These are phyloP conservation scores for Epichloe brachyelytri DNA, from an alignment of 2,329 filamentous ascomycete species.

Conservation along the genomic window DNA sequence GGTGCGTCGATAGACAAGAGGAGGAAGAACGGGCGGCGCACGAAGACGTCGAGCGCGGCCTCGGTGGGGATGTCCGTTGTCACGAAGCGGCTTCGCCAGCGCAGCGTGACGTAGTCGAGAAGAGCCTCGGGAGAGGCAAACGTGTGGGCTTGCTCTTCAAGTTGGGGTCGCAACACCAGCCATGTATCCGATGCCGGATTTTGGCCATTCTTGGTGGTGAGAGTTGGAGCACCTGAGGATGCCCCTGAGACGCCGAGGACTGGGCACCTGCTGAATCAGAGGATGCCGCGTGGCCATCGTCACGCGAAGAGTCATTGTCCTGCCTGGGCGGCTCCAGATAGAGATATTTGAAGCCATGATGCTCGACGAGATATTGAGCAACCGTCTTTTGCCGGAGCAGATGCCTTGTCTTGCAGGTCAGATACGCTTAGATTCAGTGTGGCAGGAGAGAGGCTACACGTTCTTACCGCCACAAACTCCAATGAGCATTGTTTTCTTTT, in stretches of 20 bases:
- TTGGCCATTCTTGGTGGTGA: constrained; percentile 14
- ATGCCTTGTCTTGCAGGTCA: constrained; percentile 51
- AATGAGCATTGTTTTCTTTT: constrained; percentile 54
- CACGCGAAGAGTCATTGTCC: not conserved
- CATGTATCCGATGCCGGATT: constrained; percentile 15
- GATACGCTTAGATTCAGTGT: not conserved
- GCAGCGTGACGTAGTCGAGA: constrained; percentile 71
- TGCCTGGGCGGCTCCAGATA: constrained; percentile 30
- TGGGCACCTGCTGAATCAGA: constrained; percentile 6
- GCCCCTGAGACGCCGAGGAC: constrained; percentile 7
- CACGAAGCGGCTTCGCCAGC: constrained; percentile 77
- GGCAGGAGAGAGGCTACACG: not conserved
- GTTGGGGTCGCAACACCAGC: constrained; percentile 12
- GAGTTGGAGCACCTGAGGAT: constrained; percentile 12
- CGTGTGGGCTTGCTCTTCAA: constrained; percentile 13
- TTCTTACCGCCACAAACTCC: constrained; percentile 59
- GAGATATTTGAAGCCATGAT: constrained; percentile 70
- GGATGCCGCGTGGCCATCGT: not conserved
- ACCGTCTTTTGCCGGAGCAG: constrained; percentile 88
- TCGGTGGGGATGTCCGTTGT: constrained; percentile 72
- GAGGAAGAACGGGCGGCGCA: constrained; percentile 80
- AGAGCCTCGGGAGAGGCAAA: constrained; percentile 56
- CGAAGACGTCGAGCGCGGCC: constrained; percentile 57
- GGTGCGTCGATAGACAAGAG: constrained; percentile 87
- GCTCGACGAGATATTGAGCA: constrained; percentile 71